These are phyloP conservation scores for Cryphonectria nitschkei DNA, from an alignment of 2,329 filamentous ascomycete genomes.

Conservation along the genomic window DNA sequence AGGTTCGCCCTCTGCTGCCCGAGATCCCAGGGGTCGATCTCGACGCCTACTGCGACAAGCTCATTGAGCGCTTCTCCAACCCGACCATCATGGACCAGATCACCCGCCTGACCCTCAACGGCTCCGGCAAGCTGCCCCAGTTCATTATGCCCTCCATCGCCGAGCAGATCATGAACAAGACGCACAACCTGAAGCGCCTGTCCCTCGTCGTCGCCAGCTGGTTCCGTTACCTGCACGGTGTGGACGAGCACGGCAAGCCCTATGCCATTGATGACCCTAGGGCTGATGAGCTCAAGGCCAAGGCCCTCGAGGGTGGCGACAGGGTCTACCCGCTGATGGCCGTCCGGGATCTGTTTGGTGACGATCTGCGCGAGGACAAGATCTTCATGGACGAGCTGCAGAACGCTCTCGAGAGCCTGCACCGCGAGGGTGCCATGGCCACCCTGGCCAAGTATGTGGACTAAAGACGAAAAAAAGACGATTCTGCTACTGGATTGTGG, in stretches of 20 bases:
- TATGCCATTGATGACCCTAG: conserved; percentile 52
- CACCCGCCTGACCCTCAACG: conserved; percentile 54
- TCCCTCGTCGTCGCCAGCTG: conserved; percentile 53
- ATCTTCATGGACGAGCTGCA: conserved; percentile 51
- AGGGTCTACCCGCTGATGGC: conserved; percentile 48
- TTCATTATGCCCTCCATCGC: conserved; percentile 54
- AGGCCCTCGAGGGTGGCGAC: conserved; percentile 48
- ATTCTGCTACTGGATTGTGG: too few relatives aligned
- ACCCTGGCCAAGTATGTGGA: conserved; percentile 54
- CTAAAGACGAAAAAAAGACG: not conserved
- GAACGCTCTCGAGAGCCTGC: conserved; percentile 51
- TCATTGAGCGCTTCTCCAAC: conserved; percentile 60
- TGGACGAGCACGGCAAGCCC: conserved; percentile 50
- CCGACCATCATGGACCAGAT: conserved; percentile 60
- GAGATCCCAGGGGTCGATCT: conserved; percentile 54
- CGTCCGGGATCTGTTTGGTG: conserved; percentile 53
- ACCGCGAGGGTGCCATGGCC: conserved; percentile 51
- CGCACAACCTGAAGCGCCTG: conserved; percentile 50
- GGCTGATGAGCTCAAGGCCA: conserved; percentile 50
- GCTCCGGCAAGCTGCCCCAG: conserved; percentile 58
- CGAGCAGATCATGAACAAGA: conserved; percentile 46
- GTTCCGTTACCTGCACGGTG: conserved; percentile 56
- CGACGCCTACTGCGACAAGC: conserved; percentile 55
- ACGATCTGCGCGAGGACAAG: conserved; percentile 53
- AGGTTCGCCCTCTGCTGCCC: conserved; percentile 57